Base-by-base conservation (phyloP, 139 green algal species). In the Picochlorum sp. region DNA sequence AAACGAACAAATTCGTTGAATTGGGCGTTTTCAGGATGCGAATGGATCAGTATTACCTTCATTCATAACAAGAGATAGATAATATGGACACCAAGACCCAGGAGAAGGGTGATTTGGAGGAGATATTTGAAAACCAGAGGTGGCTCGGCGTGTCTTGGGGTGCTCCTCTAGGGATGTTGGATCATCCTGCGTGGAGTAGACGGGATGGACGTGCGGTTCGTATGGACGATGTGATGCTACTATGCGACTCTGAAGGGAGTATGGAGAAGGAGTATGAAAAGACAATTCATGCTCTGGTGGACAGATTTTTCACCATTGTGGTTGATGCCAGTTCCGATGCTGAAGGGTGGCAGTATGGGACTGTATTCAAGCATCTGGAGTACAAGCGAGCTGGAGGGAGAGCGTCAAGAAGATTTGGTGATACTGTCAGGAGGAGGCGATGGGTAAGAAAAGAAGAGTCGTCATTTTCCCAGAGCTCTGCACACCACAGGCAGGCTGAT, bases 331-430 rank as follows among this genome's bases (percentile, higher is more conserved):
- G 56, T 45, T 83, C 77, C 0, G 75, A 83, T 18, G 14, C 56
- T 0, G 60, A 83, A 20, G 77, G 77, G 38, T 84, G 71, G 67
- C 59, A 72, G 26, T 82, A 84, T 56, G 77, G 47, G 28, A 78
- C 67, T 28, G 75, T 84, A 4, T 82, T 84, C 62, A 80, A 75
- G 55, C 77, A 84, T 30, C 38, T 84, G 21, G 71, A 84, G 9
- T 77, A 80, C 37, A 60, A 57, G 15, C 64, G 77, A 30, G 38
- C 68, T 16, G 77, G 77, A 18, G 77, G 77, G 3, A 56, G 77
- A 28, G 63, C 77, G 10, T 68, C 54, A 16, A 30, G 62, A 4
- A 58, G 77, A 4, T 71, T 80, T 28, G 60, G 59, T 4, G 77
- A 84, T 60, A 72, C 70, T n/a, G 74, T 79, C 3, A 55, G 77